Conservation (phyloP, 2,329 filamentous ascomycete species). For the Fusarium miscanthi region DNA sequence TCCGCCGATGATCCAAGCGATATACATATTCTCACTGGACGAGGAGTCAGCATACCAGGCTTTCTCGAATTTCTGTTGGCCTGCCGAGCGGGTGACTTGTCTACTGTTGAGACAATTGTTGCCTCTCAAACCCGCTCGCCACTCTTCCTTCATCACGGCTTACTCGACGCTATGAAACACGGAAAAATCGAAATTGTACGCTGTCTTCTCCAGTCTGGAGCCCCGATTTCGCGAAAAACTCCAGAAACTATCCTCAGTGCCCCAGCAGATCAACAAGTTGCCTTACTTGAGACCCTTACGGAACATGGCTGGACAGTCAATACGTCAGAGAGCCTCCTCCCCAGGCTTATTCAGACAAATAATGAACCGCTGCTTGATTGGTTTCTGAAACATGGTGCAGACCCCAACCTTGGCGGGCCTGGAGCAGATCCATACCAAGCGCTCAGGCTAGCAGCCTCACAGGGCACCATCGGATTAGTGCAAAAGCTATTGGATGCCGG, state of each 20-base stretch:
- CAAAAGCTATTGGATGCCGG: constrained; percentile 29
- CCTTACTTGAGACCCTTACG: constrained; percentile 17
- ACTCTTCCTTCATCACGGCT: not conserved
- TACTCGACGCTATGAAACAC: not conserved
- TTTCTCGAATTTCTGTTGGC: constrained; percentile 6
- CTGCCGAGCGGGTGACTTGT: constrained; percentile 15
- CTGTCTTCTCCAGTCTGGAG: constrained; percentile 15
- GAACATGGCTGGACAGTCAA: constrained; percentile 33
- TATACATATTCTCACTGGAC: not conserved
- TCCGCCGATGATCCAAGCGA: not conserved
- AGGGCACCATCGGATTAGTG: constrained; percentile 12
- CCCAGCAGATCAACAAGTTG: not conserved
- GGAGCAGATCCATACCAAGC: constrained; percentile 11
- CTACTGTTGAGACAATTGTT: not conserved
- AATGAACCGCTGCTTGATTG: constrained; percentile 24
- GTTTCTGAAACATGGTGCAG: constrained; percentile 33
- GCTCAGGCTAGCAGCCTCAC: constrained; percentile 25
- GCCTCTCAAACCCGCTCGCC: constrained; percentile 1
- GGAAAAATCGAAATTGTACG: constrained; percentile 24
- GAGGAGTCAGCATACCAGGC: not conserved
- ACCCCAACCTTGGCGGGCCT: constrained; percentile 34
- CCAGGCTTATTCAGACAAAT: not conserved
- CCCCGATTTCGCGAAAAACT: constrained; percentile 23
- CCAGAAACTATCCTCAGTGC: constrained; percentile 13
- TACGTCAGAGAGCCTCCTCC: constrained; percentile 17